phyloP scores from a whole-genome alignment of 1,284 basidiomycete species.

The Kwoniella shivajii region DNA sequence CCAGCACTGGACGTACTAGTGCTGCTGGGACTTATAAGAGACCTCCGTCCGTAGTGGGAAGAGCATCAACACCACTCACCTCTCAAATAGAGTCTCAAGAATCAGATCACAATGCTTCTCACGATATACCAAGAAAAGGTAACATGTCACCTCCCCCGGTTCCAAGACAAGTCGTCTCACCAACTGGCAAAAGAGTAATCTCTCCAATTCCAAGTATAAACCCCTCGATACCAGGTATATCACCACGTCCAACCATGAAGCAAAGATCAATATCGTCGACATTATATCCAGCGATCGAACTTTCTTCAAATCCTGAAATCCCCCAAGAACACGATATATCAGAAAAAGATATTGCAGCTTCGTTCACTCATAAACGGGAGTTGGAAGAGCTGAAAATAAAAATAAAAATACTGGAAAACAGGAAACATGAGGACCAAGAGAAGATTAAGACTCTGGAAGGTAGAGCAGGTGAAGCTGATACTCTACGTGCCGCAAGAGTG shows the following conservation, averaged over 20 bases:
- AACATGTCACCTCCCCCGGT: slow-evolving; percentile 11
- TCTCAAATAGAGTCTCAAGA: slow-evolving; percentile 8
- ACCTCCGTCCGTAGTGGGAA: slow-evolving; percentile 27
- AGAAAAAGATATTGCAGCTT: slow-evolving; percentile 20
- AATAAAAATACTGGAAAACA: slow-evolving; percentile 79
- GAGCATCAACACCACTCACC: slow-evolving; percentile 13
- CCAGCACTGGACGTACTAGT: slow-evolving; percentile 6
- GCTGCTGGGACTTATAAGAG: slow-evolving; percentile 17
- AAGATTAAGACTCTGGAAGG: slow-evolving; percentile 82
- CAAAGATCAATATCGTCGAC: slow-evolving; percentile 21
- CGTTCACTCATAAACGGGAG: slow-evolving; percentile 47
- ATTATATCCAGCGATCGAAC: slow-evolving; percentile 9
- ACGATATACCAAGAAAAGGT: not conserved
- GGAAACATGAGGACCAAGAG: slow-evolving; percentile 81
- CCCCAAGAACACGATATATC: slow-evolving; percentile 11
- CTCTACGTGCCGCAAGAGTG: slow-evolving; percentile 78
- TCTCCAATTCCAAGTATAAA: slow-evolving; percentile 12
- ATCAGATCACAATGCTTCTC: not conserved
- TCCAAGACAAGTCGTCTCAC: slow-evolving; percentile 7
- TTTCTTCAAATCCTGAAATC: not conserved
- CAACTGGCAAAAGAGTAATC: slow-evolving; percentile 5
- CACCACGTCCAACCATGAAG: slow-evolving; percentile 2
- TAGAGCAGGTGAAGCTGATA: slow-evolving; percentile 77
- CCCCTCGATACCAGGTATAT: not conserved
- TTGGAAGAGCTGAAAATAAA: slow-evolving; percentile 81